Percentiles rank a stretch among this genome's conserved stretches.
These are phyloP conservation scores for Hirschfeldia incana DNA, from an alignment of 345 rosid species.

Conservation along the genomic window DNA sequence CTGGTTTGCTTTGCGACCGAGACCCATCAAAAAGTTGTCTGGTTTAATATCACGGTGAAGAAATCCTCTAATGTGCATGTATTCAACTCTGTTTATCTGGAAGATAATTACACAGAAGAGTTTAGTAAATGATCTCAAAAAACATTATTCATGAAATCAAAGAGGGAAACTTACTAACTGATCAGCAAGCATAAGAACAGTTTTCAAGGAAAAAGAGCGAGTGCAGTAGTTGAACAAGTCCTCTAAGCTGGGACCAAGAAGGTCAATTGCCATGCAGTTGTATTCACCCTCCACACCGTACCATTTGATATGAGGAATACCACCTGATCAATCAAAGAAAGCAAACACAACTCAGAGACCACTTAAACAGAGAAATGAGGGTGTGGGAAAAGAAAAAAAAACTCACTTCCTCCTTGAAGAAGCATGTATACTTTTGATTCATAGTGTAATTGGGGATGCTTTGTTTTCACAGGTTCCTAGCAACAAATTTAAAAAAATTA, in stretches of 20 bases:
- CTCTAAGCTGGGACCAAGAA: conserved; percentile 95
- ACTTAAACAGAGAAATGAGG: background rate
- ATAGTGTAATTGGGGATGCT: conserved; percentile 81
- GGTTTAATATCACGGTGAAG: conserved; percentile 98
- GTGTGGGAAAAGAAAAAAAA: background rate
- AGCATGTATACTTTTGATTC: conserved; percentile 82
- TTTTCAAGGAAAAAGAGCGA: conserved; percentile 70
- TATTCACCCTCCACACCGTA: conserved; percentile 78
- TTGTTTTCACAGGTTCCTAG: conserved; percentile 79
- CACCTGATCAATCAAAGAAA: conserved; percentile 41
- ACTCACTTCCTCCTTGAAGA: conserved; percentile 84
- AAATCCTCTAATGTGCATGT: conserved; percentile 86
- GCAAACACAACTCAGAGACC: background rate
- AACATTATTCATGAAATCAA: background rate
- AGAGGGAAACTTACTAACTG: conserved; percentile 60
- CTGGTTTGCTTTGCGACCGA: conserved; percentile 85
- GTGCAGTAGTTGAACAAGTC: conserved; percentile 71
- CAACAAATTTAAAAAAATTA: background rate
- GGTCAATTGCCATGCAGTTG: conserved; percentile 88
- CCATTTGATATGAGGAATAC: conserved; percentile 92
- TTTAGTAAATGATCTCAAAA: conserved; percentile 3
- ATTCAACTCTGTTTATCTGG: conserved; percentile 89
- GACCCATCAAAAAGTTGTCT: conserved; percentile 96
- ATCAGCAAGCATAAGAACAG: conserved; percentile 89
- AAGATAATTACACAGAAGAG: background rate